These are phyloP conservation scores for Neurospora cerealis DNA, from an alignment of 495 filamentous ascomycete genomes.

Conservation along the genomic window DNA sequence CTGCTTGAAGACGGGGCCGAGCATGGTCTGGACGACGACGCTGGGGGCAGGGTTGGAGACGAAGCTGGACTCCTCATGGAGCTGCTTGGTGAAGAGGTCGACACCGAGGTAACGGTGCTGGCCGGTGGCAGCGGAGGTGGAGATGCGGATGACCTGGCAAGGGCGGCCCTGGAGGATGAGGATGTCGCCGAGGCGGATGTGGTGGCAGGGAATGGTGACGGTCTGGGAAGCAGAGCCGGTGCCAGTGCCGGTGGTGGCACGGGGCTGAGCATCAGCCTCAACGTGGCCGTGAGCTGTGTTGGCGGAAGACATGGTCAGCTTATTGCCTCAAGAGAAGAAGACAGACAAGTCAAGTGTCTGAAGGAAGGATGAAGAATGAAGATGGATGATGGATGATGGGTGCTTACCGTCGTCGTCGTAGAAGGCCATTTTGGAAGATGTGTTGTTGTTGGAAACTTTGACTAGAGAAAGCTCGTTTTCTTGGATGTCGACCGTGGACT, in stretches of 20 bases:
- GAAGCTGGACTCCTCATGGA: constrained; percentile 98
- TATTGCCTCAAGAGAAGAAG: not conserved
- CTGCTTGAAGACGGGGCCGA: constrained; percentile 99
- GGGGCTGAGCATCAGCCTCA: constrained; percentile 37
- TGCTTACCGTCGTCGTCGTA: constrained; percentile 81
- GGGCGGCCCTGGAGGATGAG: constrained; percentile 97
- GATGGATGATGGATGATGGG: not conserved
- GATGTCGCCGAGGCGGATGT: constrained; percentile 97
- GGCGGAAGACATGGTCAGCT: constrained; percentile 39
- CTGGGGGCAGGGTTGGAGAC: constrained; percentile 92
- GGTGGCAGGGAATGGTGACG: constrained; percentile 97
- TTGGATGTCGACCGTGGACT: constrained; percentile 39
- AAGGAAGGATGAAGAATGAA: not conserved
- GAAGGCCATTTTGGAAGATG: constrained; percentile 81
- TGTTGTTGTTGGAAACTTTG: constrained; percentile 16
- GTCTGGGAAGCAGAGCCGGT: constrained; percentile 47
- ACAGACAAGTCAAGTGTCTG: not conserved
- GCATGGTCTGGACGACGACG: constrained; percentile 98
- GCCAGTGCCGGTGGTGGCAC: constrained; percentile 20
- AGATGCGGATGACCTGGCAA: constrained; percentile 99
- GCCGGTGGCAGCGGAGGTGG: constrained; percentile 92
- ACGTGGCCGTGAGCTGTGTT: constrained; percentile 40
- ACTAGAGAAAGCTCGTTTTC: constrained; percentile 21
- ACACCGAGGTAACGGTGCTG: constrained; percentile 99
- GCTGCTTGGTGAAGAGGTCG: constrained; percentile 97